Evolutionary conservation across 139 green algal species (phyloP).

Genomic region (Chlorella sp.): DNA sequence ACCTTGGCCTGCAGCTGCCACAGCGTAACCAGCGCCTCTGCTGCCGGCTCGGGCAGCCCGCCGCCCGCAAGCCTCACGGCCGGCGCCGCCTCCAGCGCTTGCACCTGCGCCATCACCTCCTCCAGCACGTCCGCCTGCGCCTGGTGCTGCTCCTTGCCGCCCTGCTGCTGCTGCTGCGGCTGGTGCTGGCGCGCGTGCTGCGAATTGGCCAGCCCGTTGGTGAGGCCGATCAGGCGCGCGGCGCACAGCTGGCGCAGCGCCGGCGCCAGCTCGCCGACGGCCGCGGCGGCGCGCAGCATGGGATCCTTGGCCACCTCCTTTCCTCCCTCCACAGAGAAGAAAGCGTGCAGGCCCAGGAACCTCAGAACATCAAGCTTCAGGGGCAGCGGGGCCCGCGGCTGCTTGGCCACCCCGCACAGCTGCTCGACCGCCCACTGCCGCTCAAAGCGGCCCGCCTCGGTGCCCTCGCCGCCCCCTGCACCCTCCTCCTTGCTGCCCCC

Average conservation of each 20-base stretch:
- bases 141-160: constrained; percentile 3
- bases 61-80: background rate
- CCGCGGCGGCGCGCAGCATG: constrained; percentile 10
- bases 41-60: constrained; percentile 5
- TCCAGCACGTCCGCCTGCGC: constrained; percentile 17
- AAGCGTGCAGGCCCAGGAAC: constrained; percentile 65
- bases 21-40: constrained; percentile 7
- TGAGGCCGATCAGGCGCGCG: constrained; percentile 48
- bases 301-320: constrained; percentile 36
- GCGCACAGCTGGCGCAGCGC: constrained; percentile 49
- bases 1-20: background rate
- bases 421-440: constrained; percentile 54
- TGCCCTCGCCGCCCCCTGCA: constrained; percentile 9
- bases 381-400: constrained; percentile 25
- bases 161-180: background rate
- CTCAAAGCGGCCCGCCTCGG: background rate
- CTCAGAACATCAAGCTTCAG: constrained; percentile 31
- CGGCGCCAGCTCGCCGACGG: constrained; percentile 6
- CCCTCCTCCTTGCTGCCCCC: background rate
- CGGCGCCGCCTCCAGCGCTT: background rate
- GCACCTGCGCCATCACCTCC: constrained; percentile 22
- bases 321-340: constrained; percentile 40
- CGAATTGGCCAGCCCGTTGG: constrained; percentile 27
- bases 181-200: background rate
- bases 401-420: constrained; percentile 41